A percentile compares a stretch with the other conserved stretches of the same genome.
Evolutionary conservation across 1,284 basidiomycete genomes (phyloP).

Genomic region (Papiliotrema laurentii): DNA sequence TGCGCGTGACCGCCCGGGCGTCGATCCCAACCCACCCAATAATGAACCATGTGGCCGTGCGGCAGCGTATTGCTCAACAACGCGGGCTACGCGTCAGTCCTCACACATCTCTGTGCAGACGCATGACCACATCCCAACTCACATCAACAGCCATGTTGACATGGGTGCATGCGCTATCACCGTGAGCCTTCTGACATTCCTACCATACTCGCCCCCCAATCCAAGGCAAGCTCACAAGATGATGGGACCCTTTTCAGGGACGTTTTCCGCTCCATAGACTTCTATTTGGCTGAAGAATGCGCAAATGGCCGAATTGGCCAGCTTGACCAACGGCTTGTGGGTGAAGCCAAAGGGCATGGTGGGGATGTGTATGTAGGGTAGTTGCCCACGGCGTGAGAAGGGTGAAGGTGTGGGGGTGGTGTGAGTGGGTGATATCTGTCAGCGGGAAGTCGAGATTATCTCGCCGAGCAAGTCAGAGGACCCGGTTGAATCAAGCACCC

Average conservation of each 20-base stretch:
- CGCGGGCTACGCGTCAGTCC: constrained; percentile 31
- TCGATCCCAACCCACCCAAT: constrained; percentile 93
- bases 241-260: constrained; percentile 75
- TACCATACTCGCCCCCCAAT: too few species aligned
- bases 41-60: constrained; percentile 60
- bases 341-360: constrained; percentile 52
- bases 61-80: constrained; percentile 44
- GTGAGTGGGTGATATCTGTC: too few species aligned
- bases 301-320: constrained; percentile 68
- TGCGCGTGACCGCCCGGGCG: not conserved
- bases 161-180: constrained; percentile 74
- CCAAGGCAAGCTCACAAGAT: constrained; percentile 64
- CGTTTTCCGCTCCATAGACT: constrained; percentile 77
- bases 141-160: constrained; percentile 94
- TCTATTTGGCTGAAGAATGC: constrained; percentile 83
- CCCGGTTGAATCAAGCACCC: too few species aligned
- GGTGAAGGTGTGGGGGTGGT: too few species aligned
- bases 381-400: too few species aligned
- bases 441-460: too few species aligned
- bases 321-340: constrained; percentile 61
- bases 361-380: too few species aligned
- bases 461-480: too few species aligned
- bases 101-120: too few species aligned
- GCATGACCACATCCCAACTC: constrained; percentile 39
- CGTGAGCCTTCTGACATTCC: too few species aligned